Evolutionary conservation across 2,329 filamentous ascomycete genomes (phyloP).

Genomic region (Botryotinia calthae): DNA sequence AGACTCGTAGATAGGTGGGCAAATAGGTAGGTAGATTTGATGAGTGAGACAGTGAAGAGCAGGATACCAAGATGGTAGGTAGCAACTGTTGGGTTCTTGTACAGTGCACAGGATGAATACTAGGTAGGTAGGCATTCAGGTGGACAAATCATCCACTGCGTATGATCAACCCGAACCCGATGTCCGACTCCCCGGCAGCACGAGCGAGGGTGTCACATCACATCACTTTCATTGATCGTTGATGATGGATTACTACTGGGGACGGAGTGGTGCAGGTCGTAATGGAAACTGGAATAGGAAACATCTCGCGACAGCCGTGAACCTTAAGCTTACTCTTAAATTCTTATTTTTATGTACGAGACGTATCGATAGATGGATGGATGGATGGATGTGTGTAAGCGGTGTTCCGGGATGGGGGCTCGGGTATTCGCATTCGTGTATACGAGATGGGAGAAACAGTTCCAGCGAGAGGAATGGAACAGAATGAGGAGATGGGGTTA

Average conservation of each 20-base stretch:
- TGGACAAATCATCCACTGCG: not conserved
- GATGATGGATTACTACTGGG: not conserved
- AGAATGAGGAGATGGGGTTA: not conserved
- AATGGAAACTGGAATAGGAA: not conserved
- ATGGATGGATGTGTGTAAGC: not conserved
- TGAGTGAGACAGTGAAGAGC: not conserved
- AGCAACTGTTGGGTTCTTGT: not conserved
- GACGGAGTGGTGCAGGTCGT: not conserved
- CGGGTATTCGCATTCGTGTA: not conserved
- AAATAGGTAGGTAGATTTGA: not conserved
- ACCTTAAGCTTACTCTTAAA: not conserved
- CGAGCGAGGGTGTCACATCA: not conserved
- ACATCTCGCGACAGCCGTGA: not conserved
- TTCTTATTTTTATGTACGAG: not conserved
- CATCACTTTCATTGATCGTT: no score
- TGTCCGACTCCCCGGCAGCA: slow-evolving; percentile 4
- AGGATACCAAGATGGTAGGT: not conserved
- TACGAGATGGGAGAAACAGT: not conserved
- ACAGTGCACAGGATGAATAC: not conserved
- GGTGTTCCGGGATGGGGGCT: not conserved
- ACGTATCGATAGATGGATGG: not conserved
- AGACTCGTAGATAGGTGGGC: not conserved
- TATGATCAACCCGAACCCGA: not conserved
- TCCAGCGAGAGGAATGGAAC: not conserved
- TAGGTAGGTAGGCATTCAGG: not conserved